Evolutionary conservation across 768 basidiomycete species (phyloP).

Genomic region (Pleurotus eryngii): DNA sequence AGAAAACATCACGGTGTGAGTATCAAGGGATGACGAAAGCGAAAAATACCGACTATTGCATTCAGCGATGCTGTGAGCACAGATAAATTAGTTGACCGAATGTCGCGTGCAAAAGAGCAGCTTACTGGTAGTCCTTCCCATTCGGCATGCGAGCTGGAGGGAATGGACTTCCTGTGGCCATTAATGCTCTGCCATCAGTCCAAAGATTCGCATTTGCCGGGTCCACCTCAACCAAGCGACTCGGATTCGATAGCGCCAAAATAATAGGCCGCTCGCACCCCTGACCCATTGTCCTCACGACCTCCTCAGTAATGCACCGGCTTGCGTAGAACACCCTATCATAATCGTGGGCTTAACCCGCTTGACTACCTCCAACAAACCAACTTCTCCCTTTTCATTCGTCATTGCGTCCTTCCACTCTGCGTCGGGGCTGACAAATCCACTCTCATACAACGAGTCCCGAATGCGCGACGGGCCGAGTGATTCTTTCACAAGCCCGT

Average conservation of each 20-base stretch:
- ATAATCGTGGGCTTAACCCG: slow-evolving; percentile 76
- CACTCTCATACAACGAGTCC: slow-evolving; percentile 36
- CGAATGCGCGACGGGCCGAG: slow-evolving; percentile 40
- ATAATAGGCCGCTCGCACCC: slow-evolving; percentile 76
- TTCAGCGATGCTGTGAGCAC: slow-evolving; percentile 56
- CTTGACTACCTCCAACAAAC: slow-evolving; percentile 67
- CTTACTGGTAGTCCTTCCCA: slow-evolving; percentile 66
- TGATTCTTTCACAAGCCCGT: slow-evolving; percentile 56
- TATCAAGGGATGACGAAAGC: not conserved
- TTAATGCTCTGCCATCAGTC: slow-evolving; percentile 75
- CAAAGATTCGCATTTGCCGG: slow-evolving; percentile 72
- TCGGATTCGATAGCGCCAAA: slow-evolving; percentile 83
- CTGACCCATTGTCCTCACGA: slow-evolving; percentile 66
- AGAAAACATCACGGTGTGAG: not conserved
- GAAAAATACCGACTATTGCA: slow-evolving; percentile 54
- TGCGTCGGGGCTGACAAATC: slow-evolving; percentile 53
- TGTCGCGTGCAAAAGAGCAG: not conserved
- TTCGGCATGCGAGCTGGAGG: slow-evolving; percentile 63
- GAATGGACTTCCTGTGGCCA: slow-evolving; percentile 87
- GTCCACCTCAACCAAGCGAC: slow-evolving; percentile 68
- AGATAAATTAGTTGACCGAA: not conserved
- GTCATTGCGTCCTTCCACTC: slow-evolving; percentile 46
- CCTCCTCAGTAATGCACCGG: slow-evolving; percentile 71
- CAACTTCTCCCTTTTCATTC: slow-evolving; percentile 39
- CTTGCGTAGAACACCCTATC: slow-evolving; percentile 79